Evolutionary conservation across 2,329 filamentous ascomycete genomes (phyloP), one percentile per base, ranked within the genome.

Genomic region (Macrophomina tecta): DNA sequence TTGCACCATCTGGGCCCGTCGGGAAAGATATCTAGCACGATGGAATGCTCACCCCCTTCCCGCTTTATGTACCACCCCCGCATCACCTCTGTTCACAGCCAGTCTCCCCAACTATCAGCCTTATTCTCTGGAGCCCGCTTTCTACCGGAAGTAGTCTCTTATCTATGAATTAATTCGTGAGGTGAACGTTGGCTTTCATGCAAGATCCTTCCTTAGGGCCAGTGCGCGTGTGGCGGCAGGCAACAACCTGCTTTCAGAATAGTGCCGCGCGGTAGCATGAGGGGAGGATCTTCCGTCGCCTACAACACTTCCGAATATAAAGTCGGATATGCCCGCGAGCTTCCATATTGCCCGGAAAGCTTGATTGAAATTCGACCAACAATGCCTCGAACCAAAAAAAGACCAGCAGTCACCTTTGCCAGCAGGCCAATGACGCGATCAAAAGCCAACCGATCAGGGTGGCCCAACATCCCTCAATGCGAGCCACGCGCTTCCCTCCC

Each of bases 211-310:
- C 3, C 23, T 3, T 7, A 12, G 18, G 16, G 2, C 11, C 56
- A 30, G 18, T 36, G n/a, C 14, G 3, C n/a, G 11, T 3, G 28
- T 62, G 58, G 58, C 45, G 45, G 9, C n/a, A 62, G 58, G 58
- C 58, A 62, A 62, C 58, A 62, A 30, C 32, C 58, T 42, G 32
- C 6, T 62, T 62, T 9, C 14, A 30, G 58, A 38, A 28, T 62
- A 62, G 58, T 28, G 58, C 45, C 8, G 5, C 18, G 32, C 12
- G 32, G 18, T 18, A 30, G 32, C 58, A 34, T 40, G 14, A 40
- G 7, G 18, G 32, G 6, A n/a, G n/a, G 32, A 62, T 49, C 56
- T 36, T 46, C 14, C 55, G 18, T 23, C 23, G 23, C 18, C 12
- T 34, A 34, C 48, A n/a, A 30, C n/a, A 49, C n/a, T 49, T 49